Conservation (phyloP, 345 rosid species). For the Barbarea vulgaris region DNA sequence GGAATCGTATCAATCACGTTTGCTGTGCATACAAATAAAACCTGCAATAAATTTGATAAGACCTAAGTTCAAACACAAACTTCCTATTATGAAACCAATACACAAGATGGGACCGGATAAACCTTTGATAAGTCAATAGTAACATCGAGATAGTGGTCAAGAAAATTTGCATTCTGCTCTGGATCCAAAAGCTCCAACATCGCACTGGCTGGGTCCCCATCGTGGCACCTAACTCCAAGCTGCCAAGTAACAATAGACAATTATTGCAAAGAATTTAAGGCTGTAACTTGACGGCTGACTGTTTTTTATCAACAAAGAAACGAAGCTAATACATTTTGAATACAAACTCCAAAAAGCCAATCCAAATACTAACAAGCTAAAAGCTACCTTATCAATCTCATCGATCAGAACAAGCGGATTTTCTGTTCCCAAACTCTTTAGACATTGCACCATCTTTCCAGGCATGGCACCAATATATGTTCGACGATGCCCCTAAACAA, state of each 20-base stretch:
- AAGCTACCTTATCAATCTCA: constrained; percentile 90
- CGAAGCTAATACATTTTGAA: neutral
- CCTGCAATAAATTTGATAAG: constrained; percentile 49
- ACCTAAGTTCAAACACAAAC: neutral
- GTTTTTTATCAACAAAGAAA: neutral
- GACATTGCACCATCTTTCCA: constrained; percentile 98
- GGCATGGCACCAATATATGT: constrained; percentile 96
- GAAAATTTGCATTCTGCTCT: constrained; percentile 92
- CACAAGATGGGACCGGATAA: neutral
- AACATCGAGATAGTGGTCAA: constrained; percentile 91
- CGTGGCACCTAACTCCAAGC: constrained; percentile 73
- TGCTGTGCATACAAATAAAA: constrained; percentile 96
- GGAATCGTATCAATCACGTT: constrained; percentile 85
- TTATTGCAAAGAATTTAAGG: neutral
- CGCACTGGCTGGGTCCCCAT: constrained; percentile 94
- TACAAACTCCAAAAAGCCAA: constrained; percentile 4
- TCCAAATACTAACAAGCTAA: constrained; percentile 5
- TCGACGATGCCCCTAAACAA: constrained; percentile 84
- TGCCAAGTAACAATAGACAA: constrained; percentile 40
- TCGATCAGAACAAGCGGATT: constrained; percentile 95
- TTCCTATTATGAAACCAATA: neutral
- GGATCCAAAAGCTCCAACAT: constrained; percentile 96
- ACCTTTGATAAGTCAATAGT: constrained; percentile 93
- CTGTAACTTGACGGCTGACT: neutral
- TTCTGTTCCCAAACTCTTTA: constrained; percentile 87